Base-by-base conservation (phyloP, 1,139 yeast genomes). In the Magnusiomyces magnusii region DNA sequence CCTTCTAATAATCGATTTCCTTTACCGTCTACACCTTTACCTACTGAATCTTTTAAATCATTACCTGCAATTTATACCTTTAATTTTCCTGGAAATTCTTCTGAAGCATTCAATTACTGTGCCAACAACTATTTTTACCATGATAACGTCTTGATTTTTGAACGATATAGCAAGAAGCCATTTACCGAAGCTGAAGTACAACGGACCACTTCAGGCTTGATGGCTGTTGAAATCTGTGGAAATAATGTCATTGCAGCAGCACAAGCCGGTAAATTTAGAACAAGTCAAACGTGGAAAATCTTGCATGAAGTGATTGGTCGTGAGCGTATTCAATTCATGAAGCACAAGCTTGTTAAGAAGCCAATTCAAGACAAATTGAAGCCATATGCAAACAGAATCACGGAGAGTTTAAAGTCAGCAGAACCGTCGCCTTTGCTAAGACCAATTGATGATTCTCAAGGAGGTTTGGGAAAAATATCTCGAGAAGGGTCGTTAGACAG, bases 201-300 rank as follows among this genome's bases (percentile, higher is more conserved):
- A 75, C 84, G 1, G 68, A 71, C 47, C 73, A 77, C 63, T 80
- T 81, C 64, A 61, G 80, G 51, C 67, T 76, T 1, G 65, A 73
- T 1, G 68, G 80, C 1, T 44, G 52, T 75, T 3, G 83, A 82
- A 47, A 83, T 80, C 0, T 86, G 91, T 66, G 74, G 77, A 50
- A 73, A 80, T 61, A 87, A 87, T 68, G 82, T 89, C 0, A 73
- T 76, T 41, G 76, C 82, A 2, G 89, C 92, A 0, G 80, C 79
- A 0, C 74, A 77, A 53, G 85, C 79, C 0, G 78, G 78, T 17
- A 72, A 78, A 58, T 76, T 75, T 60, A 73, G 89, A 59, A 86
- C 85, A 56, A 78, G 86, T 56, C 91, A 86, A 68, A 78, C 84
- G 0, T 87, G 95, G 95, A 74, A 79, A 60, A 77, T 85, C n/a